These are phyloP conservation scores for Phyllosticta ampelicida DNA, from an alignment of 2,329 filamentous ascomycete species.

Conservation along the genomic window DNA sequence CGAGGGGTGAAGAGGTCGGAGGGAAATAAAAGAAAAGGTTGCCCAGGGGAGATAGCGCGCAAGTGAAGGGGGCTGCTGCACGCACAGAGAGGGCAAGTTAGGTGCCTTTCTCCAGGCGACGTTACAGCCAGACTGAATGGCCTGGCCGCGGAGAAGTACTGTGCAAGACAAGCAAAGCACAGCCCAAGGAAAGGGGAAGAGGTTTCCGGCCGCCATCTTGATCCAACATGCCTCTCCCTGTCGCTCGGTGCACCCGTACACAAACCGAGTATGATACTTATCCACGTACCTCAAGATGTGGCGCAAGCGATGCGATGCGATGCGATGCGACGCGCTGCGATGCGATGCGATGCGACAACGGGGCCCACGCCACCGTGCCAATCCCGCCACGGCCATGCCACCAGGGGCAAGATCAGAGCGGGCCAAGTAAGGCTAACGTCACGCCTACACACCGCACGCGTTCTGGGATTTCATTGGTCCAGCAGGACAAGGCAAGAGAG, in stretches of 20 bases:
- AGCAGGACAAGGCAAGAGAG: too few relatives aligned
- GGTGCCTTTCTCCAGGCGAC: not conserved
- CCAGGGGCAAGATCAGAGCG: not conserved
- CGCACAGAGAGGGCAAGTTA: not conserved
- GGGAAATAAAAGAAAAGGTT: not conserved
- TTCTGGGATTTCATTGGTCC: not conserved
- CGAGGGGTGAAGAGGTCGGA: not conserved
- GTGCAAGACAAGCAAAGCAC: too few relatives aligned
- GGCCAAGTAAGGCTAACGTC: not conserved
- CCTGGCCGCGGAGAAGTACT: too few relatives aligned
- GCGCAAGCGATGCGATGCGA: too few relatives aligned
- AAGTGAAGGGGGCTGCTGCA: not conserved
- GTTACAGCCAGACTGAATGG: not conserved
- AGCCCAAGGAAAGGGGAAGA: too few relatives aligned
- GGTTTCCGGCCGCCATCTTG: too few relatives aligned
- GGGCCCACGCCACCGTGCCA: not conserved
- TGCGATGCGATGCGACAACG: too few relatives aligned
- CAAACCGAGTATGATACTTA: too few relatives aligned
- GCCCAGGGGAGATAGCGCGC: not conserved
- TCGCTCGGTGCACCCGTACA: too few relatives aligned
- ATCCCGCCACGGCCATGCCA: not conserved
- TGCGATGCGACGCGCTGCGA: too few relatives aligned
- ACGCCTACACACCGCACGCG: not conserved
- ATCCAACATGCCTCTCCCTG: too few relatives aligned
- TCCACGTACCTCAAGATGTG: too few relatives aligned